Base-by-base conservation (phyloP, 2,329 filamentous ascomycete genomes). In the Diaporthe sp. region DNA sequence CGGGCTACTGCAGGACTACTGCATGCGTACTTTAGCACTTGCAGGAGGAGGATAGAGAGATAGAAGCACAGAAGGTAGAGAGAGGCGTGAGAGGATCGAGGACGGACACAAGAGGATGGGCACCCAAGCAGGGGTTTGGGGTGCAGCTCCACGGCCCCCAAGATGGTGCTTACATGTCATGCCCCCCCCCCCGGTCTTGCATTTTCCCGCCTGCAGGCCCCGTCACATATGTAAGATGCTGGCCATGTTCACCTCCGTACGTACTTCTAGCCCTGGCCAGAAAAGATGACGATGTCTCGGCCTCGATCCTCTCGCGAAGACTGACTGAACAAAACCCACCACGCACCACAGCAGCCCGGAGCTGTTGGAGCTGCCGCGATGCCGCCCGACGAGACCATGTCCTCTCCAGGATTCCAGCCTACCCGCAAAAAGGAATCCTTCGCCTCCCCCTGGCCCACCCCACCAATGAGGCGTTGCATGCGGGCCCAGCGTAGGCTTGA, bases 351-450 rank as follows among this genome's bases (percentile, higher is more conserved):
- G 28, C 57, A 22, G 28, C 39, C 31, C 31, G 47, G 28, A 12
- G 37, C 34, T 55, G 47, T 10, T 28, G 22, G 37, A 53, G 34
- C 53, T 65, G 57, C 71, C 58, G 71, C 71, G 34, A 73, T 73
- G 71, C 47, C 71, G 58, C 71, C 34, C n/a, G 58, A 57, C 51
- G 58, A 55, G 34, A 65, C 70, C 70, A 28, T 61, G 55, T 28
- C 47, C 58, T 73, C 71, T 42, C 71, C 58, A 73, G 71, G 71
- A 73, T 73, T 49, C 34, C 34, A 65, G 71, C 9, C 58, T 55
- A 73, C 71, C 44, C 71, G 71, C 71, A 65, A 65, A 55, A 73
- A 44, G 71, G 58, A 73, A 65, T 73, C 71, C 71, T 73, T 73
- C 71, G 58, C 42, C 51, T 61, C 57, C 58, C 71, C 71, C 58